Evolutionary conservation across 352 stramenopile species (phyloP), one percentile per base, ranked within the genome.

Genomic region (Phytophthora tubulina): DNA sequence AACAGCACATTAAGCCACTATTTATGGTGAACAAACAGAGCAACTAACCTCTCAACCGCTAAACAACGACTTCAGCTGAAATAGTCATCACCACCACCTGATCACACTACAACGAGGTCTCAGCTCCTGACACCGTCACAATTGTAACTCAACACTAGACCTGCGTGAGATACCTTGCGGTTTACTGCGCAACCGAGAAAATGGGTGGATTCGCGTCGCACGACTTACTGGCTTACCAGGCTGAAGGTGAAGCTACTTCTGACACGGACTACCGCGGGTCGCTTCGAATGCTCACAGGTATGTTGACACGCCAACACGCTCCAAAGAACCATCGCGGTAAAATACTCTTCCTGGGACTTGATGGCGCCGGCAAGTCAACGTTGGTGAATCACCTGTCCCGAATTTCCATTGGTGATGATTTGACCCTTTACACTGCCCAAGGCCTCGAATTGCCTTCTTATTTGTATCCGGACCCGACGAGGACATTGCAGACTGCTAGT

Each of bases 281-380:
- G 3, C 50, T 76, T 6, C 49, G 57, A 10, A 45, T 73, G 56
- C 11, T 76, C 4, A 76, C 69, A 3, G 61, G 30, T 8, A 75
- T 69, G 72, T 61, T 69, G 31, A 65, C 66, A 21, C 79, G 71
- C n/a, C 69, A 84, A 17, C 42, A 63, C 4, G n/a, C 75, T 1
- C 27, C 72, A 7, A 86, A 80, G 61, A 82, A 85, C 38, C 69
- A 78, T 49, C 82, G 79, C 2, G 84, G 82, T 9, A 77, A 71
- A 7, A 4, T 91, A 10, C 30, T 91, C 3, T 45, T 90, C 15
- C 63, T 91, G n/a, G 84, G 84, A 11, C 63, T 91, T 3, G 80
- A 91, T 44, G 74, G 78, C 30, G 80, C 81, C 2, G 84, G 84
- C n/a, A 91, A 91, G 50, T 85, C 82, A 36, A 90, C 84, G 8